Base-by-base conservation (phyloP, 2,329 filamentous ascomycete genomes). In the Pestalotiopsis sp. region DNA sequence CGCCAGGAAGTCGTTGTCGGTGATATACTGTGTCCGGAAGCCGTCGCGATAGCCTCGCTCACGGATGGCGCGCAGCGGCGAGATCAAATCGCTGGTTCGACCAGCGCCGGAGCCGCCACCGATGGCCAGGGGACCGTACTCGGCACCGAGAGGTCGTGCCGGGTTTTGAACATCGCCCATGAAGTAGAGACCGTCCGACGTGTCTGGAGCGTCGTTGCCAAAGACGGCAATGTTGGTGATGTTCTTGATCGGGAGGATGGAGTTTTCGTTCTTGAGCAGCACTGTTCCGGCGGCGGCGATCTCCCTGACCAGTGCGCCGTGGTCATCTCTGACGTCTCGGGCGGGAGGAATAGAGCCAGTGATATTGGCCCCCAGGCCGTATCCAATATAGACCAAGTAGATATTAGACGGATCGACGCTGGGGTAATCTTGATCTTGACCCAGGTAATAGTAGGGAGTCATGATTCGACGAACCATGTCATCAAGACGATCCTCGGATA, bases 251-350 rank as follows among this genome's bases (percentile, higher is more conserved):
- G 87, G 87, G 1, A 90, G 79, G 2, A 84, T 76, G 9, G 80
- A 78, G 67, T 83, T 81, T 1, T 73, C 75, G 67, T 90, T 89
- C 80, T 92, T 92, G 27, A 92, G 81, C 25, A 98, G 84, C 6
- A 98, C 94, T 3, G 92, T 94, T 17, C 93, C 94, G 79, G 92
- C 92, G 65, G 92, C 91, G 13, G 89, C 94, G 65, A 93, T 87
- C 73, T 93, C 87, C 40, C 94, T 91, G 71, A 97, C 95, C 66
- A 93, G 81, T 25, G 81, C 77, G 57, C 83, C 90, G 77, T 98
- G 94, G 68, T 95, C 85, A 56, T 81, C 87, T 66, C 91, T 93
- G 14, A 97, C 95, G 76, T 98, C 91, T 31, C 97, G 88, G 72
- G 94, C 93, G 73, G 4, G 90, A n/a, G 31, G 27, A 36, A 62